Base-by-base conservation (phyloP, 805 yeast genomes). In the Sugiyamaella floridensis region DNA sequence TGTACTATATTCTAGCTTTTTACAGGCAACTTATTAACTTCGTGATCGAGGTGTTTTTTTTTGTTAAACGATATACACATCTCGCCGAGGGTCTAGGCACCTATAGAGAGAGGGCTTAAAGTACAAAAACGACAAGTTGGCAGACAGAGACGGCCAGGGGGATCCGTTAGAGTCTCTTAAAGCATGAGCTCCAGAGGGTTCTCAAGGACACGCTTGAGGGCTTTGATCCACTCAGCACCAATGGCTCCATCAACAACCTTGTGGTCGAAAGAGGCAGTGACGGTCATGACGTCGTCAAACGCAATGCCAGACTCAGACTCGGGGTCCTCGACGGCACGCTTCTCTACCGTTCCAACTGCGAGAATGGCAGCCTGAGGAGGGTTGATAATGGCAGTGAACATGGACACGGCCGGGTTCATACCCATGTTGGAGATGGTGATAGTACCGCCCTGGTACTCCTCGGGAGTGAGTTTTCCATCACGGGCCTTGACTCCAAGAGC, bases 361-460 rank as follows among this genome's bases (percentile, higher is more conserved):
- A 93, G 74, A 66, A 93, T 93, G 48, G 96, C 83, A 49, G 90
- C 79, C 75, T 92, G 99, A 51, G 99, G 99, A 58, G 97, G 98
- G 81, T 93, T 93, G 71, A 93, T 84, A 73, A 93, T 93, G 40
- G 99, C 92, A 29, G 99, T 92, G 82, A 93, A 93, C 69, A 85
- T 67, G 59, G 82, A 78, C 46, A 92, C 97, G 52, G 99, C 98
- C 54, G 76, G 81, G 82, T 93, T 93, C 99, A 93, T 93, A 69
- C 99, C 99, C 79, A 93, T 78, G 85, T 93, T 93, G 60, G 98
- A 93, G 67, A 93, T 92, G 71, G 97, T 89, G 72, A 93, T 88
- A 63, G 99, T 90, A 68, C 99, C 99, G 65, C 99, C 99, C 80
- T 89, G 96, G 84, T 86, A 93, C 76, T 93, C 99, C 72, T 89